Evolutionary conservation across 1,139 yeast species (phyloP).

Genomic region (Pichia sp.): DNA sequence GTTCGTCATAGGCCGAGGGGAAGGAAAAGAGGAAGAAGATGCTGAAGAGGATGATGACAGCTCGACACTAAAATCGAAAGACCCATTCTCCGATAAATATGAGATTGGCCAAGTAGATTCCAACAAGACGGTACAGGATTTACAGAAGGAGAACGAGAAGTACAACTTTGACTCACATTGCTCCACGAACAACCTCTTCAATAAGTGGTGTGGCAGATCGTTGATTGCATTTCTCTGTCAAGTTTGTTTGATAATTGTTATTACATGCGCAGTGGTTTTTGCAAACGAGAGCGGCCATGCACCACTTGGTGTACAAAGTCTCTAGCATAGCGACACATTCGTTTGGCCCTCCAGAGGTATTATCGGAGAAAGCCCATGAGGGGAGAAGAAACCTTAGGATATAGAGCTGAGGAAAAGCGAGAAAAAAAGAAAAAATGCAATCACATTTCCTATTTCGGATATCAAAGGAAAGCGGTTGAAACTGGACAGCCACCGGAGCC

Average conservation of each 20-base stretch:
- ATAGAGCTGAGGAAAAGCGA: not conserved
- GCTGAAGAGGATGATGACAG: not conserved
- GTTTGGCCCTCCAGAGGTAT: too few relatives aligned
- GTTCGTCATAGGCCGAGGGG: not conserved
- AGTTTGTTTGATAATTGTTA: conserved; percentile 7
- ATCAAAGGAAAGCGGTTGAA: conserved; percentile 12
- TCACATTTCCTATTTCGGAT: conserved; percentile 9
- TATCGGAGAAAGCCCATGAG: too few relatives aligned
- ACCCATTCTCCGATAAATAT: conserved; percentile 16
- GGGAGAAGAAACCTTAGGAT: too few relatives aligned
- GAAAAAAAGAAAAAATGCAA: not conserved
- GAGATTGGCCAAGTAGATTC: not conserved
- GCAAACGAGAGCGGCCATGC: not conserved
- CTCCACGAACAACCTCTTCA: not conserved
- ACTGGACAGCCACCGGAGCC: not conserved
- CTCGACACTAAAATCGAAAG: not conserved
- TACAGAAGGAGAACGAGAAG: not conserved
- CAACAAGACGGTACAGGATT: not conserved
- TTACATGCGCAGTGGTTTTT: conserved; percentile 10
- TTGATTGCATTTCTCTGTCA: conserved; percentile 14
- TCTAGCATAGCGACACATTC: too few relatives aligned
- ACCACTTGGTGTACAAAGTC: not conserved
- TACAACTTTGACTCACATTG: conserved; percentile 16
- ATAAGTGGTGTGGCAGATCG: conserved; percentile 15
- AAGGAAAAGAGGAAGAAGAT: not conserved